Conservation (phyloP, 176 grass and related monocot species). For the Chrysopogon serrulatus region DNA sequence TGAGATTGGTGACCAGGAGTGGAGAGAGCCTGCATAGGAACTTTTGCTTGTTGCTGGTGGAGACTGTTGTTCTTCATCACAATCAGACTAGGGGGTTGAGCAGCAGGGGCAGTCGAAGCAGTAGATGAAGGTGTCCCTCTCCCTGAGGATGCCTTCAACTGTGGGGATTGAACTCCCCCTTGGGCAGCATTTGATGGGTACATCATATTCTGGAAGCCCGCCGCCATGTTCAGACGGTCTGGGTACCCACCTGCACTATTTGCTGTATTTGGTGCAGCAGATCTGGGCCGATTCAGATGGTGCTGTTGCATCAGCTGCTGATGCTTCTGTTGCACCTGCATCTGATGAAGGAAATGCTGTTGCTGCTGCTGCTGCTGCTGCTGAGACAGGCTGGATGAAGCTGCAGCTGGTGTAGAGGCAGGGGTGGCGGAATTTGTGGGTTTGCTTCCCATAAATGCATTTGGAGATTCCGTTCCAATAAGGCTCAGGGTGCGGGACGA, state of each 20-base stretch:
- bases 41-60: conserved; percentile 65
- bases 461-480: conserved; percentile 55
- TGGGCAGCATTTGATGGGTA: conserved; percentile 53
- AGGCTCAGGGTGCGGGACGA: conserved; percentile 68
- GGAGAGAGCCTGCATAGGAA: conserved; percentile 41
- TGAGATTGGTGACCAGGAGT: conserved; percentile 64
- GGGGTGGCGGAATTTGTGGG: conserved; percentile 24
- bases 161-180: conserved; percentile 60
- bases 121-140: conserved; percentile 48
- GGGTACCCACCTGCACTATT: conserved; percentile 46
- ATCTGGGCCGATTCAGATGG: conserved; percentile 63
- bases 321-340: conserved; percentile 39
- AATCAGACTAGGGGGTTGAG: conserved; percentile 29
- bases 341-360: conserved; percentile 39
- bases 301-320: conserved; percentile 49
- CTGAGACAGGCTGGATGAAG: conserved; percentile 30
- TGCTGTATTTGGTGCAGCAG: conserved; percentile 57
- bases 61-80: conserved; percentile 55
- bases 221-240: conserved; percentile 16
- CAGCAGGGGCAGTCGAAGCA: conserved; percentile 24
- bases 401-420: conserved; percentile 40
- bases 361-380: conserved; percentile 52
- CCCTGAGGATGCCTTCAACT: conserved; percentile 57
- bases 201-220: conserved; percentile 43
- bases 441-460: conserved; percentile 50